A percentile compares a stretch with the other conserved stretches of the same genome.
Evolutionary conservation across 805 yeast species (phyloP).

Genomic region (Spathaspora gorwiae): DNA sequence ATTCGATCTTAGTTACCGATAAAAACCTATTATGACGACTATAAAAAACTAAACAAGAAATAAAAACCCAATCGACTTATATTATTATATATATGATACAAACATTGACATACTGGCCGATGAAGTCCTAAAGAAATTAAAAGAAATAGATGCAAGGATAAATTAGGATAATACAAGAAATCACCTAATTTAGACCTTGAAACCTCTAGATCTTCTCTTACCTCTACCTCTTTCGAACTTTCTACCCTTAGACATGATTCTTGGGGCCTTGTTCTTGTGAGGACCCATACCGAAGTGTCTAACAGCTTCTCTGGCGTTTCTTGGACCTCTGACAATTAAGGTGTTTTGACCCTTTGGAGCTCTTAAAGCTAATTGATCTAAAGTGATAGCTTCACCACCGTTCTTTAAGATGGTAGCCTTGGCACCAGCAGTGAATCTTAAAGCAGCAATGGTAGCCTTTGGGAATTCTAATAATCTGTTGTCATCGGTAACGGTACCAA

Average conservation of each 20-base stretch:
- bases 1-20: too few species aligned
- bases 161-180: constrained; percentile 3
- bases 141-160: not conserved
- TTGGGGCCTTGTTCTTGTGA: constrained; percentile 99
- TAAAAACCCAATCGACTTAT: not conserved
- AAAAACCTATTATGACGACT: not conserved
- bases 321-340: constrained; percentile 96
- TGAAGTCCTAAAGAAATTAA: constrained; percentile 4
- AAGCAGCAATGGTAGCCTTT: constrained; percentile 97
- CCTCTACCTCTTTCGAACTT: constrained; percentile 99
- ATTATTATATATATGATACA: not conserved
- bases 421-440: constrained; percentile 99
- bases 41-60: not conserved
- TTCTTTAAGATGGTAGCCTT: constrained; percentile 94
- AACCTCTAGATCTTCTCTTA: constrained; percentile 98
- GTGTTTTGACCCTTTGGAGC: constrained; percentile 99
- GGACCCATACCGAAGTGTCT: constrained; percentile 99
- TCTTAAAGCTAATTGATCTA: constrained; percentile 98
- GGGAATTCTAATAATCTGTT: constrained; percentile 90
- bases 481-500: constrained; percentile 99
- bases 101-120: not conserved
- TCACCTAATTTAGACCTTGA: constrained; percentile 82
- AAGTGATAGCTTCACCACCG: constrained; percentile 99
- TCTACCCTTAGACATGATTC: constrained; percentile 95
- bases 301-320: constrained; percentile 98